Evolutionary conservation across 768 basidiomycete species (phyloP).

Genomic region (Xerocomellus chrysenteron): DNA sequence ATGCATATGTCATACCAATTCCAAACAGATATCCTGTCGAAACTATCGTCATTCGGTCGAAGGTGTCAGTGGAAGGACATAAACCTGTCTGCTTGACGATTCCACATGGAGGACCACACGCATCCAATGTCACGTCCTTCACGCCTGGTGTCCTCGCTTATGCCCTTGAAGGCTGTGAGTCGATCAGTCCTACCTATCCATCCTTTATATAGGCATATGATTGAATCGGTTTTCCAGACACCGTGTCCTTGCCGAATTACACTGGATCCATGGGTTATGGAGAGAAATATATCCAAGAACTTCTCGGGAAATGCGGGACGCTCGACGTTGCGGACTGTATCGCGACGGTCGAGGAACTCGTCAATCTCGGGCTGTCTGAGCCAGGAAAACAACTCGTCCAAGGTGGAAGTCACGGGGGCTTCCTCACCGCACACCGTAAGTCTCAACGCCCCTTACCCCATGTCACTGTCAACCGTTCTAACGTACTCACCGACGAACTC

Average conservation of each 20-base stretch:
- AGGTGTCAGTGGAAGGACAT: conserved; percentile 11
- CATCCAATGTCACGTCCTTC: conserved; percentile 47
- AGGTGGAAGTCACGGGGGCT: conserved; percentile 75
- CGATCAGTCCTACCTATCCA: neutral
- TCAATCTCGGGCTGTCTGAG: conserved; percentile 48
- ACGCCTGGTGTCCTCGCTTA: conserved; percentile 41
- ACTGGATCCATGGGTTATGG: conserved; percentile 69
- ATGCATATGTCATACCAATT: conserved; percentile 46
- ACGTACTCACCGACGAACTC: neutral
- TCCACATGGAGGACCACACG: conserved; percentile 68
- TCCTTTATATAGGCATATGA: neutral
- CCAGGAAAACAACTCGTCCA: conserved; percentile 52
- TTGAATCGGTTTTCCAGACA: conserved; percentile 39
- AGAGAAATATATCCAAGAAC: conserved; percentile 51
- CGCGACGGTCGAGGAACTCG: conserved; percentile 50
- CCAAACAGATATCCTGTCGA: conserved; percentile 51
- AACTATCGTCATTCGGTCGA: conserved; percentile 49
- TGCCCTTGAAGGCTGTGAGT: conserved; percentile 62
- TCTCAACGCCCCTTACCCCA: conserved; percentile 8
- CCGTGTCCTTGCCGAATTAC: conserved; percentile 62
- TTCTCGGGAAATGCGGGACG: conserved; percentile 59
- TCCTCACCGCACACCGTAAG: conserved; percentile 58
- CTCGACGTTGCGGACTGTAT: conserved; percentile 69
- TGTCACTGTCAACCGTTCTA: neutral
- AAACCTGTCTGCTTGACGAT: conserved; percentile 48